Evolutionary conservation across 352 stramenopile species (phyloP), one percentile per base, ranked within the genome.

Genomic region (Chrysophaeum taylorii): DNA sequence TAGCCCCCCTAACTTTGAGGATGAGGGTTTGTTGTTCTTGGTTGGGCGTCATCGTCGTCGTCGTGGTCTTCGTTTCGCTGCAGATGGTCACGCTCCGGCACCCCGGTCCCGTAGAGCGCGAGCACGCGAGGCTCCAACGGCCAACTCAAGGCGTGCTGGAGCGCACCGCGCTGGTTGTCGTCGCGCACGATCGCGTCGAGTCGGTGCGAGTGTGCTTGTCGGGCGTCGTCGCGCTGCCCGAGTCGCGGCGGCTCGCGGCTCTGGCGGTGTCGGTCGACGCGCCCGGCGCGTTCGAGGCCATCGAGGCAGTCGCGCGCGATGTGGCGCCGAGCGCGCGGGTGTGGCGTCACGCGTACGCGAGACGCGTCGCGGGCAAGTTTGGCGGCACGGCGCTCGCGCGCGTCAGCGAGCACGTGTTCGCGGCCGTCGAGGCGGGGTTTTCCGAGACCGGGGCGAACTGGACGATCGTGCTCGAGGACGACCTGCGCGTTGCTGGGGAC

Each of bases 131-230:
- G n/a, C n/a, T n/a, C n/a, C n/a, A n/a, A n/a, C n/a, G n/a, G n/a
- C n/a, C n/a, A n/a, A n/a, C n/a, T n/a, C n/a, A n/a, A n/a, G n/a
- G n/a, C n/a, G n/a, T n/a, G 48, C 48, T 60, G 5, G 18, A 21
- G 18, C 9, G 18, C 48, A 25, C 33, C 48, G 57, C 45, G 5
- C 14, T 66, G 33, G 57, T 45, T 36, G 57, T 66, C 33, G 7
- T 66, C 9, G 57, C 57, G 31, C 57, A 66, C 57, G 57, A 66
- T 36, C 57, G 57, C 33, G 35, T 23, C 33, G 57, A 9, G 33
- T 45, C 33, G 14, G 5, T 66, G 33, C 9, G 33, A 1, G 57
- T 7, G 12, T 66, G 57, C 36, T 25, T 66, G 16, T 23, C 31
- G 57, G 9, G 7, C 33, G 33, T 66, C 33, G 23, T 66, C 5